Evolutionary conservation across 129 eudicot species (phyloP), one percentile per base, ranked within the genome.

Genomic region (Artemisia annua): DNA sequence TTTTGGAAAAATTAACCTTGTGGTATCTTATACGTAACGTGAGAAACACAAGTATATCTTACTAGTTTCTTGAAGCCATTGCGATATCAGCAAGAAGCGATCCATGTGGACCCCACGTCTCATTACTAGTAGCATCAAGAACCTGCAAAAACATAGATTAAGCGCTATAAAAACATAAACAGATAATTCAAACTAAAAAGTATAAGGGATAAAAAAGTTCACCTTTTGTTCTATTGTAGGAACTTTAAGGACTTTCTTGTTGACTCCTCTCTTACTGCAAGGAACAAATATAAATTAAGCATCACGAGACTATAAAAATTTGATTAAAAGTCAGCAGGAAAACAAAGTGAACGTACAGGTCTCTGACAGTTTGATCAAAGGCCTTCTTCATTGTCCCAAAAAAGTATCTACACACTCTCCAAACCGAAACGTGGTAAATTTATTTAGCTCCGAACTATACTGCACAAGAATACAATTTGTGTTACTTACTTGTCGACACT

Each of bases 31-130:
- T 18, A 32, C 16, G 15, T 69, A 32, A 54, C 19, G 18, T 15
- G 32, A 58, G 75, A 69, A 35, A 35, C 18, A 56, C 52, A 66
- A 43, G 7, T 8, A 24, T 43, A 28, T 54, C 90, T 28, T 82
- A 95, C 99, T 95, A 85, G 85, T 95, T 95, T 91, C 87, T 91
- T 61, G 97, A 76, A 67, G 97, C 96, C 79, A 90, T 83, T 20
- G 99, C 97, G 77, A 95, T 88, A 60, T 95, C 99, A 77, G 97
- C 91, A 76, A 95, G 99, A 75, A 83, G 91, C 9, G 99, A 84
- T 72, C 99, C 99, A 87, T 95, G 99, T 39, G 99, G 97, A 76
- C 99, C 99, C 99, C 99, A 95, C 15, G 99, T 84, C 88, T 95
- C 99, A 73, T 95, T 95, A 84, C 99, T 95, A 63, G 99, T 95